Evolutionary conservation across 371 early-diverging fungal species (phyloP), one percentile per base, ranked within the genome.

Genomic region (Rhizopus sp.): DNA sequence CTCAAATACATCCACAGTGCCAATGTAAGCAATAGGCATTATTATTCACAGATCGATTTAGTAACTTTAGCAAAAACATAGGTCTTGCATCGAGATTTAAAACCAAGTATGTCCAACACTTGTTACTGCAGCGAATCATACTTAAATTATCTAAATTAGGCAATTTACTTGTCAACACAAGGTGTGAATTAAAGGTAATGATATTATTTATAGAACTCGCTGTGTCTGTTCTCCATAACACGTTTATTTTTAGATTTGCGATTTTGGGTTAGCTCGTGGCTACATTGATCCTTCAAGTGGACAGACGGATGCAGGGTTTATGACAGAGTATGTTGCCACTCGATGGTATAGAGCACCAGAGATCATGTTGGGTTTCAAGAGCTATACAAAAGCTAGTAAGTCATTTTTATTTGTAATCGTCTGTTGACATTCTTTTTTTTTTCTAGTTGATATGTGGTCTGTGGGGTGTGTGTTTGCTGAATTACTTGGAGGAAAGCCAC

Each of bases 321-420:
- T 95, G 93, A 94, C 94, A 34, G 94, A 94, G 69, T 95, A 95
- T 60, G 98, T 96, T 29, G 93, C 97, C 40, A 99, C 99, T 3
- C 81, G 98, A 63, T 99, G 98, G 98, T 99, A 99, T 75, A 87
- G 98, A 60, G 92, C 99, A 8, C 99, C 99, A 16, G 99, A 99
- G 70, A 91, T 99, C 57, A 93, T 99, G 89, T 77, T 98, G 44
- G 92, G 92, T 47, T 90, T 90, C 75, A 86, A 89, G 59, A 85
- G 81, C 52, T 99, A 98, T 78, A 92, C 93, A 52, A 93, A 94
- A 81, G 95, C 95, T 35, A 93, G 91, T 57, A 40, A 55, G 46
- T 49, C 45, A 5, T 9, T 7, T 4, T 13, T 5, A 13, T 31
- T 6, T 32, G 1, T 32, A 7, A 13, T 23, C 34, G 6, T 3